Evolutionary conservation across 371 early-diverging fungal genomes (phyloP).

Genomic region (Dichotomocladium elegans): DNA sequence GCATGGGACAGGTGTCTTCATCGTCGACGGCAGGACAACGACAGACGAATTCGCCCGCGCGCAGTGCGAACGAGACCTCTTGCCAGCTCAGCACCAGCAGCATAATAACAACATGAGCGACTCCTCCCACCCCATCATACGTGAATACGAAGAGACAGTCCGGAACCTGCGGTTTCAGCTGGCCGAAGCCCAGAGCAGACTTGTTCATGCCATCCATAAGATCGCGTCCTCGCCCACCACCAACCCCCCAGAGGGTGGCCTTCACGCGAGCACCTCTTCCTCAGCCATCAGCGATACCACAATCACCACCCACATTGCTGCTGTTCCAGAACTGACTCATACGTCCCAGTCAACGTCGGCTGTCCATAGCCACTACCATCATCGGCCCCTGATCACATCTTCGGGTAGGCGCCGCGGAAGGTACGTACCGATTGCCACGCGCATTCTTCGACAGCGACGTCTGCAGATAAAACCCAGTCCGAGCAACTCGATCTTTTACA

Average conservation of each 20-base stretch:
- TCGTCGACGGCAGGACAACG: slow-evolving; percentile 21
- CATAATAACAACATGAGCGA: slow-evolving; percentile 2
- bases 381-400: slow-evolving; percentile 1
- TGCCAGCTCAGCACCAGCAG: slow-evolving; percentile 31
- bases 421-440: slow-evolving; percentile 13
- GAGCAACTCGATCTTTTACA: no score
- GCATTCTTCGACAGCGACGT: slow-evolving; percentile 3
- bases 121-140: slow-evolving; percentile 39
- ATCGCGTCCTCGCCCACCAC: no score
- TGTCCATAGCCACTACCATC: neutral
- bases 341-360: no score
- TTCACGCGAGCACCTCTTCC: slow-evolving; percentile 1
- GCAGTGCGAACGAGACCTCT: slow-evolving; percentile 44
- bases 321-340: no score
- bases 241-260: neutral
- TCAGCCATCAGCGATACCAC: neutral
- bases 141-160: slow-evolving; percentile 34
- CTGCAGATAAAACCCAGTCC: no score
- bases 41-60: slow-evolving; percentile 36
- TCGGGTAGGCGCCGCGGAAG: slow-evolving; percentile 13
- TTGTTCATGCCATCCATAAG: no score
- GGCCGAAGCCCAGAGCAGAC: slow-evolving; percentile 21
- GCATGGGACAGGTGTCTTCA: slow-evolving; percentile 33
- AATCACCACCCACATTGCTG: no score
- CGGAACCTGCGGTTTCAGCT: slow-evolving; percentile 39